A percentile compares a stretch with the other conserved stretches of the same genome.
These are phyloP conservation scores for Fraxinus latifolia DNA, from an alignment of 305 asterid genomes.

Conservation along the genomic window DNA sequence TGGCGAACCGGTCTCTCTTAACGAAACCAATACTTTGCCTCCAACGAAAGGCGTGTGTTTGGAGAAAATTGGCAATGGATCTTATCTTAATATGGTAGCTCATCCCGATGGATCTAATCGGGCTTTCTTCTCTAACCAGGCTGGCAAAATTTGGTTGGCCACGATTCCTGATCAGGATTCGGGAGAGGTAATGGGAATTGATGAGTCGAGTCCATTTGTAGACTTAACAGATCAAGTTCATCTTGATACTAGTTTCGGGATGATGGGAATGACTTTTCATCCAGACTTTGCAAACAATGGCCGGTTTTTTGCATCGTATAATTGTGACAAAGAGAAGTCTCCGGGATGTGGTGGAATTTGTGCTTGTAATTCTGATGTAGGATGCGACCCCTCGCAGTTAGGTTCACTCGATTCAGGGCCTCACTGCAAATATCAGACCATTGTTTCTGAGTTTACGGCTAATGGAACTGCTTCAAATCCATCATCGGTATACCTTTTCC, in stretches of 20 bases:
- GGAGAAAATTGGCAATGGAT: conserved; percentile 70
- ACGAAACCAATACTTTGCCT: conserved; percentile 35
- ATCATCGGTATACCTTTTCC: conserved; percentile 44
- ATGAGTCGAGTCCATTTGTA: conserved; percentile 74
- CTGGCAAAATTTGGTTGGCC: conserved; percentile 84
- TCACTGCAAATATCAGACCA: conserved; percentile 64
- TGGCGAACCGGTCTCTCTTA: conserved; percentile 55
- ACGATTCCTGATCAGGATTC: conserved; percentile 78
- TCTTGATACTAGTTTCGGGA: conserved; percentile 61
- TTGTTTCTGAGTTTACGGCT: conserved; percentile 75
- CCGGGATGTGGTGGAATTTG: conserved; percentile 78
- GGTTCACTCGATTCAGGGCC: conserved; percentile 43
- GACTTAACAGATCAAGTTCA: conserved; percentile 83
- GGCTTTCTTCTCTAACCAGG: conserved; percentile 72
- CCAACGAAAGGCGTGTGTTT: conserved; percentile 73
- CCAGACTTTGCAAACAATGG: conserved; percentile 73
- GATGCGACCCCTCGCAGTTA: conserved; percentile 79
- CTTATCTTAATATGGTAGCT: conserved; percentile 77
- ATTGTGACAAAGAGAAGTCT: conserved; percentile 69
- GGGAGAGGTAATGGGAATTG: conserved; percentile 54
- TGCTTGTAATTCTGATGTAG: conserved; percentile 83
- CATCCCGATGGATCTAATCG: conserved; percentile 92
- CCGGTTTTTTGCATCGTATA: conserved; percentile 82
- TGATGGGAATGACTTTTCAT: conserved; percentile 97
- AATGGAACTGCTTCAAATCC: conserved; percentile 76